Evolutionary conservation across 2,329 filamentous ascomycete genomes (phyloP), one percentile per base, ranked within the genome.

Genomic region (Aschersonia sp.): DNA sequence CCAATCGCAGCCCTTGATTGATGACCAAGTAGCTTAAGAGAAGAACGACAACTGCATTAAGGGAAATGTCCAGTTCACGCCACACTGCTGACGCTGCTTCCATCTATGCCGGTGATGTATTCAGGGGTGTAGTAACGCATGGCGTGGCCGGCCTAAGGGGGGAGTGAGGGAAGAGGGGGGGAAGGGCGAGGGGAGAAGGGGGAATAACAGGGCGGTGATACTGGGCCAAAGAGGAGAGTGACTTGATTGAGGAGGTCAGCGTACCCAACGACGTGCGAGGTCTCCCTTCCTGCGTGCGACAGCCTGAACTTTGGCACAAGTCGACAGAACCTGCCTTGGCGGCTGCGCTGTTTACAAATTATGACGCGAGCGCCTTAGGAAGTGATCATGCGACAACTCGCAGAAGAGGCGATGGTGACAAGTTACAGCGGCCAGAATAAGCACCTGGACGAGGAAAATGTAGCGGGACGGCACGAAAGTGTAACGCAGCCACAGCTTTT

Each of bases 281-380:
- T 37, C 12, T 37, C 8, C 12, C 33, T 37, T 37, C 33, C 33
- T 9, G 33, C 33, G 33, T 37, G 33, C 33, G 33, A 37, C 12
- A 8, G 33, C 12, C 33, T 12, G 8, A 8, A 37, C 8, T 12
- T 37, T 8, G 33, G 12, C 33, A 3, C 33, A 12, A 12, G 8
- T 37, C 12, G 33, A 37, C 33, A 37, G 12, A 4, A 37, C 8
- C 33, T 37, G 42, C 49, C 51, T 50, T 22, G 22, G 53, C 55
- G 58, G 53, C 55, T 52, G 54, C 52, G 60, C 54, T 56, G 58
- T 62, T 64, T 64, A 64, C 61, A 60, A 53, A 50, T 61, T 52
- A 54, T 59, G 57, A 51, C 56, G 50, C 40, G 40, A 9, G 40
- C 52, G 54, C 55, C 43, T 51, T 46, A 43, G 14, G 14, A 42